Percentiles rank a stretch among this genome's conserved stretches.
phyloP scores from a whole-genome alignment of 2,329 filamentous ascomycete genomes.

The Trichoderma asperellum region DNA sequence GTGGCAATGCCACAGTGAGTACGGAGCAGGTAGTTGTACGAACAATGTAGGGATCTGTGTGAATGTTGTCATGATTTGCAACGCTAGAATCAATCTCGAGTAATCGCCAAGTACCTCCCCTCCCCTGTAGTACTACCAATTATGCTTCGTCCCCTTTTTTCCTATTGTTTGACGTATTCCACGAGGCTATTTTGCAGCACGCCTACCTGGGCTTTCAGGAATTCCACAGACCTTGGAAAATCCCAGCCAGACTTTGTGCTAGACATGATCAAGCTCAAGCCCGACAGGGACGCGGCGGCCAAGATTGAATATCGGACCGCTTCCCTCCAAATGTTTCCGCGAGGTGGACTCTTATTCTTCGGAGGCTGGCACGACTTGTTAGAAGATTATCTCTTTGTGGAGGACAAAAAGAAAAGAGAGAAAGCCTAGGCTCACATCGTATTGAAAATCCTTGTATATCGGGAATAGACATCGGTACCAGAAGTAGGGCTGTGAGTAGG shows the following conservation, averaged over 20 bases:
- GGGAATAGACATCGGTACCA: slow-evolving; percentile 47
- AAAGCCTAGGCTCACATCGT: slow-evolving; percentile 37
- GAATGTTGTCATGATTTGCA: not conserved
- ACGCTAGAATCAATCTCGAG: not conserved
- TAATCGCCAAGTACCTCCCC: not conserved
- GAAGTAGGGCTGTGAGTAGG: slow-evolving; percentile 42
- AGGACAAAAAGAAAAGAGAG: too few relatives aligned
- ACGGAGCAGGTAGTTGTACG: not conserved
- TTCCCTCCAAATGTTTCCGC: not conserved
- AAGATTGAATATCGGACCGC: slow-evolving; percentile 1
- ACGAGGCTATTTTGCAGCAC: not conserved
- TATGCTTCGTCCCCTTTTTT: not conserved
- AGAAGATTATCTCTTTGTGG: not conserved
- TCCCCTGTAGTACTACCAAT: not conserved
- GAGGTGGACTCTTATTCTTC: not conserved
- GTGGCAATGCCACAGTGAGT: not conserved
- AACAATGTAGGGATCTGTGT: not conserved
- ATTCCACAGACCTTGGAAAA: not conserved
- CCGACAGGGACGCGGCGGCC: slow-evolving; percentile 12
- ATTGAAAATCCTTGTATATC: slow-evolving; percentile 40
- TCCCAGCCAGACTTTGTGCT: slow-evolving; percentile 6
- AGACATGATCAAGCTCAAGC: slow-evolving; percentile 9
- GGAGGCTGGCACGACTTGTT: not conserved
- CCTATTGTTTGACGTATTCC: not conserved
- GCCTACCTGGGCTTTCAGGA: not conserved